These are phyloP conservation scores for Pestalotiopsis sp. DNA, from an alignment of 2,329 filamentous ascomycete species.

Conservation along the genomic window DNA sequence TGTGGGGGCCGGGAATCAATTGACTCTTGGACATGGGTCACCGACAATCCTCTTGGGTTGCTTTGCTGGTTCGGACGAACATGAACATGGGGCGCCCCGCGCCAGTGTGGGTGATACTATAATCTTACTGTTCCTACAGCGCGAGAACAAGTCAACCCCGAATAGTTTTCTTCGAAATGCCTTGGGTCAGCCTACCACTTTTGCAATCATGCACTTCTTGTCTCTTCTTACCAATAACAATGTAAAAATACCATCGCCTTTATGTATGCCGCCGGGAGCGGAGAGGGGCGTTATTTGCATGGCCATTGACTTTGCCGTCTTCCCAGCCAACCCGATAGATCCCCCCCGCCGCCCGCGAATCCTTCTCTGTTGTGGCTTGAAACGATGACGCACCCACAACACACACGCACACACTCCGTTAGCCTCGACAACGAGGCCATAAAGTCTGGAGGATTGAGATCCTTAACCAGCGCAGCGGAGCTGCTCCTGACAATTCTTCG, in stretches of 20 bases:
- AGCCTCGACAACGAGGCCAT: not conserved
- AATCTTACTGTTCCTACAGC: conserved; percentile 6
- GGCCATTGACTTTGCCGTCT: no score
- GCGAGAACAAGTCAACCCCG: not conserved
- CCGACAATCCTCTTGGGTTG: not conserved
- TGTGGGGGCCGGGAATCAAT: conserved; percentile 2
- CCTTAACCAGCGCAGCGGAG: not conserved
- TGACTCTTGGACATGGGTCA: not conserved
- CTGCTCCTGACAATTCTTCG: no score
- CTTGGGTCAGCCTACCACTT: not conserved
- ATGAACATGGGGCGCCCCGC: not conserved
- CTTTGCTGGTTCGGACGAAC: not conserved
- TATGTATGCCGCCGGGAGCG: no score
- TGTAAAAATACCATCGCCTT: not conserved
- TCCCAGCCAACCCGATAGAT: no score
- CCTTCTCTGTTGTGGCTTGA: not conserved
- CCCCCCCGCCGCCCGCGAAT: no score
- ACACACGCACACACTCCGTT: not conserved
- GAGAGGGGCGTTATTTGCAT: no score
- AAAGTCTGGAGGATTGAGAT: not conserved
- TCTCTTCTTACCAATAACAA: not conserved
- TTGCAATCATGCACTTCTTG: not conserved
- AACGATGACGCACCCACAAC: not conserved
- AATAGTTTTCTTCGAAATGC: conserved; percentile 3
- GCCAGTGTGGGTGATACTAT: not conserved